Conservation (phyloP, 1,139 yeast genomes). For the Hanseniaspora gamundiae region DNA sequence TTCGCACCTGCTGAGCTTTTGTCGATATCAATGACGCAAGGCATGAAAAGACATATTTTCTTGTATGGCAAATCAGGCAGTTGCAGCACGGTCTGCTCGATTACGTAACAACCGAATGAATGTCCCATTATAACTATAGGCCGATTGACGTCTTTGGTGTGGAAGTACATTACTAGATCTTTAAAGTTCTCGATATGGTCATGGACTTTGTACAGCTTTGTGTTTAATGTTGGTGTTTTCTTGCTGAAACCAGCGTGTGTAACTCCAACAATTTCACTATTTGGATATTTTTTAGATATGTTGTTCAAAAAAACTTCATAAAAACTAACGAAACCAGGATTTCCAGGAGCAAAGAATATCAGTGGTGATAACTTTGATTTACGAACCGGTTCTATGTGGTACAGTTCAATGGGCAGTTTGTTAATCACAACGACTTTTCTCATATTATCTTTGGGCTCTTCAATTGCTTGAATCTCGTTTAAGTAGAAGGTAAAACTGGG, state of each 20-base stretch:
- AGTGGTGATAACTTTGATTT: background rate
- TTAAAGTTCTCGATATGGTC: background rate
- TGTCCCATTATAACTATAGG: background rate
- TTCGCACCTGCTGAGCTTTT: slow-evolving; percentile 11
- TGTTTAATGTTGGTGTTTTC: background rate
- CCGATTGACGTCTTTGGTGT: background rate
- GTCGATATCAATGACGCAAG: background rate
- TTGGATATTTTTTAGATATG: background rate
- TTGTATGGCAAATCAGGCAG: background rate
- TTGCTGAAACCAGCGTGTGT: background rate
- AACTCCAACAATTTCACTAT: background rate
- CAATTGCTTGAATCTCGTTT: no score
- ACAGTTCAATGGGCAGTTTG: background rate
- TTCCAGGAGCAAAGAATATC: slow-evolving; percentile 1
- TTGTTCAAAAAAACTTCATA: background rate
- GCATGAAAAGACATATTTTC: background rate
- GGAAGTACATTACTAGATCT: background rate
- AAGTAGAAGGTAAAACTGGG: no score
- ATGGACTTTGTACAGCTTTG: background rate
- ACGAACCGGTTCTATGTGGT: background rate
- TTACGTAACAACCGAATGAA: slow-evolving; percentile 1
- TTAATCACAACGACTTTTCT: background rate
- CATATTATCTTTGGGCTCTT: background rate
- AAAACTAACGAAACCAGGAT: background rate
- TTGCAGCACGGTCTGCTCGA: background rate